Evolutionary conservation across 73 alveolate genomes (phyloP), one percentile per base, ranked within the genome.

Genomic region (Blepharisma japonicum): DNA sequence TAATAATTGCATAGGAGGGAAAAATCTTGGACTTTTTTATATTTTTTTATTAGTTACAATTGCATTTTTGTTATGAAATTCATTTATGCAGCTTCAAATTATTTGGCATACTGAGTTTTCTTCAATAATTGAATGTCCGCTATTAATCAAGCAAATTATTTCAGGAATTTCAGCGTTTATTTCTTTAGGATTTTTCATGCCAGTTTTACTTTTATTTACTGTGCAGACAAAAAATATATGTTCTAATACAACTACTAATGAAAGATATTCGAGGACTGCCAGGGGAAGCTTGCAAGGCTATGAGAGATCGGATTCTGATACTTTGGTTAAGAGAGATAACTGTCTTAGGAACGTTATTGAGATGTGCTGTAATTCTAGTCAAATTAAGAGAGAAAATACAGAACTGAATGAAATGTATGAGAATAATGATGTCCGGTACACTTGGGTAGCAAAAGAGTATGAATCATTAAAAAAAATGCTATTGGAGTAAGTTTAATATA

Each of bases 1-100:
- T 14, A 90, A 92, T 81, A 87, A 90, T 81, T 92, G 98, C 48
- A 94, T 92, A n/a, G 98, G 97, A 0, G 89, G 81, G 5, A 83
- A 78, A 45, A 93, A 93, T 71, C 88, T 83, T 55, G 66, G 61
- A 55, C 81, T 77, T 84, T 93, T 93, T 67, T 74, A 68, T 8
- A 45, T 55, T 27, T 90, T 56, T 56, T 21, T 88, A 14, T 18
- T 86, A 51, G 21, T 78, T 5, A 72, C 77, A 7, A n/a, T 48
- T 49, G 7, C 32, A 7, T 23, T 55, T 14, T n/a, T 32, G 42
- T 3, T 32, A 32, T 32, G 42, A 32, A 32, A 32, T 32, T 71
- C 45, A n/a, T 72, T 4, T 71, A 81, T 77, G 74, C 81, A 9
- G 53, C 67, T 7, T 0, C 8, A 32, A 32, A 32, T 32, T 32